Conservation (phyloP, 306 rosid genomes). For the Cicer pinnatifidum region DNA sequence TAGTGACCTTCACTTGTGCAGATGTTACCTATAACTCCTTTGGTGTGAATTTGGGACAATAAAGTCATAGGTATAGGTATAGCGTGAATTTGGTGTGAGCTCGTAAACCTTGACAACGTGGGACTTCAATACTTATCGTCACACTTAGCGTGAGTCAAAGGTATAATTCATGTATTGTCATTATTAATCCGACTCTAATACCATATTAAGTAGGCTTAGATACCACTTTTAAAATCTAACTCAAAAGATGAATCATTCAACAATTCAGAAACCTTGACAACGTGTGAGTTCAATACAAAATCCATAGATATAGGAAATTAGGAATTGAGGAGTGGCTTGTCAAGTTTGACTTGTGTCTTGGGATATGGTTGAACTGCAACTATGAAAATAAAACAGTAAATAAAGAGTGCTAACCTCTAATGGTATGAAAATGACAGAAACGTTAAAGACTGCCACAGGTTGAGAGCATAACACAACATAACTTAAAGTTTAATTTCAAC, state of each 20-base stretch:
- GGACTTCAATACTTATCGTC: too few species aligned
- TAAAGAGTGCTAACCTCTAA: neutral
- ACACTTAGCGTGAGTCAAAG: too few species aligned
- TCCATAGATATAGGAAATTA: too few species aligned
- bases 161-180: too few species aligned
- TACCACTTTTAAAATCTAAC: too few species aligned
- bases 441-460: neutral
- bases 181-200: too few species aligned
- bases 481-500: neutral
- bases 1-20: conserved; percentile 28
- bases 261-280: too few species aligned
- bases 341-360: conserved; percentile 28
- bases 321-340: conserved; percentile 21
- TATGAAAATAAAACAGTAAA: neutral
- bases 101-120: too few species aligned
- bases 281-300: too few species aligned
- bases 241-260: too few species aligned
- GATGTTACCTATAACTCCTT: conserved; percentile 24
- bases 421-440: conserved; percentile 19
- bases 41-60: conserved; percentile 36
- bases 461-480: conserved; percentile 8
- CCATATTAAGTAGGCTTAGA: too few species aligned
- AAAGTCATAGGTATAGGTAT: neutral
- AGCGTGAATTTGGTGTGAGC: conserved; percentile 26
- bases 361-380: conserved; percentile 29